Percentiles rank a stretch among this genome's conserved stretches.
Conservation (phyloP, 805 yeast species). For the Candida ipomoeae region DNA sequence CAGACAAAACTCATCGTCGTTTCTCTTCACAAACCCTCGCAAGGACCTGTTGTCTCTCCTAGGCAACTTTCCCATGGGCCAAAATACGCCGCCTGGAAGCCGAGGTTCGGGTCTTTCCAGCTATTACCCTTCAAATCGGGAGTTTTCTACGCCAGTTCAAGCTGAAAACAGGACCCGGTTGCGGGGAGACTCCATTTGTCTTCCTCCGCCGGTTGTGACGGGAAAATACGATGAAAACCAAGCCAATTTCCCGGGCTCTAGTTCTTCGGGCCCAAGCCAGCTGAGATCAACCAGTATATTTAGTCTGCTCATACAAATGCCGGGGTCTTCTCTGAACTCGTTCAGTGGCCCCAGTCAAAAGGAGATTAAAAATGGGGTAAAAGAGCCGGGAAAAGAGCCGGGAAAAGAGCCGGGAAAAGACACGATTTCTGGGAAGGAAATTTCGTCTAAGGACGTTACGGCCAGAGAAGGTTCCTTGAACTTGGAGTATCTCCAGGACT, state of each 20-base stretch:
- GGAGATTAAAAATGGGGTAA: slow-evolving; percentile 8
- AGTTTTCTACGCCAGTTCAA: slow-evolving; percentile 12
- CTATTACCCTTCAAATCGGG: slow-evolving; percentile 18
- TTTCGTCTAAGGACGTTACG: too few species aligned
- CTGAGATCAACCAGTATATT: slow-evolving; percentile 36
- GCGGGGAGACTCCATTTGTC: slow-evolving; percentile 35
- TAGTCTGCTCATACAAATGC: slow-evolving; percentile 37
- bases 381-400: neutral
- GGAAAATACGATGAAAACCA: slow-evolving; percentile 7
- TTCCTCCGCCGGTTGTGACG: slow-evolving; percentile 33
- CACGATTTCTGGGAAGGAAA: too few species aligned
- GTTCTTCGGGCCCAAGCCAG: slow-evolving; percentile 8
- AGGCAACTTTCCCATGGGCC: slow-evolving; percentile 19
- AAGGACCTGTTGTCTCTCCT: slow-evolving; percentile 29
- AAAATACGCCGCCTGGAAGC: slow-evolving; percentile 2
- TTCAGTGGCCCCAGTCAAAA: slow-evolving; percentile 22
- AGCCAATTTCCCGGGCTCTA: neutral
- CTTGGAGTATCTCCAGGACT: slow-evolving; percentile 31
- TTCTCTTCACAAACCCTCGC: slow-evolving; percentile 25
- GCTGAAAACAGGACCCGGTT: slow-evolving; percentile 19
- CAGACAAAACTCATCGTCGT: slow-evolving; percentile 16
- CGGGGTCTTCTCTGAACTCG: slow-evolving; percentile 32
- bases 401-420: too few species aligned
- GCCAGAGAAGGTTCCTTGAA: neutral
- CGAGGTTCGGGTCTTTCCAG: slow-evolving; percentile 12